phyloP scores from a whole-genome alignment of 225 moss, liverwort and hornwort species.

The Physcomitrellopsis africana region DNA sequence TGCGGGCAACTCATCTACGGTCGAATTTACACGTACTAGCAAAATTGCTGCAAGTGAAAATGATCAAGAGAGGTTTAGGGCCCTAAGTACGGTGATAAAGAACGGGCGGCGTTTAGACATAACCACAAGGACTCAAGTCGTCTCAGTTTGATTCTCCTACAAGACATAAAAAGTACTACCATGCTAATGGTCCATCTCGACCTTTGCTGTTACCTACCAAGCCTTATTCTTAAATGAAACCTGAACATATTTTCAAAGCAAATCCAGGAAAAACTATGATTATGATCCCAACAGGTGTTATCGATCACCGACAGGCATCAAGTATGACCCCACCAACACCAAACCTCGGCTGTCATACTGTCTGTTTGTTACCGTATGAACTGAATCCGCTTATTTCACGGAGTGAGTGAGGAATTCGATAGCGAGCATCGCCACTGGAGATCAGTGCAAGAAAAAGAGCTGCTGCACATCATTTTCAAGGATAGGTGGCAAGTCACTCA shows the following conservation, averaged over 20 bases:
- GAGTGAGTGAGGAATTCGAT: background rate
- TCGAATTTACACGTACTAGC: constrained; percentile 39
- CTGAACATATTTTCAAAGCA: constrained; percentile 28
- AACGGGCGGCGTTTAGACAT: constrained; percentile 46
- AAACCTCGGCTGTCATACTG: constrained; percentile 22
- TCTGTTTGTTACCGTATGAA: constrained; percentile 4
- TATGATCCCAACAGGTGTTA: constrained; percentile 16
- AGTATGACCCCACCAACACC: constrained; percentile 1
- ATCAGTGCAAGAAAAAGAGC: constrained; percentile 23
- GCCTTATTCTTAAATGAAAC: constrained; percentile 47
- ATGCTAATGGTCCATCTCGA: constrained; percentile 13
- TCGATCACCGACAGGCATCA: background rate
- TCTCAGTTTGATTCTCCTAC: constrained; percentile 30
- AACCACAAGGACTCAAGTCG: constrained; percentile 55
- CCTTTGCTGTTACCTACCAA: constrained; percentile 17
- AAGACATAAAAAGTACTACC: constrained; percentile 5
- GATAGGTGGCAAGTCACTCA: constrained; percentile 22
- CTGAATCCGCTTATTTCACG: constrained; percentile 5
- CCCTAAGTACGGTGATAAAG: constrained; percentile 12
- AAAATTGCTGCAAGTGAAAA: constrained; percentile 50
- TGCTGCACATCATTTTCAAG: constrained; percentile 27
- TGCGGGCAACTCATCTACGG: constrained; percentile 21
- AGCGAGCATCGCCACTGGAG: constrained; percentile 20
- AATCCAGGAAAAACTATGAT: constrained; percentile 31
- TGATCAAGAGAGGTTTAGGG: constrained; percentile 19